Conservation (phyloP, 352 stramenopile species). For the Aphanomyces cochlioides region DNA sequence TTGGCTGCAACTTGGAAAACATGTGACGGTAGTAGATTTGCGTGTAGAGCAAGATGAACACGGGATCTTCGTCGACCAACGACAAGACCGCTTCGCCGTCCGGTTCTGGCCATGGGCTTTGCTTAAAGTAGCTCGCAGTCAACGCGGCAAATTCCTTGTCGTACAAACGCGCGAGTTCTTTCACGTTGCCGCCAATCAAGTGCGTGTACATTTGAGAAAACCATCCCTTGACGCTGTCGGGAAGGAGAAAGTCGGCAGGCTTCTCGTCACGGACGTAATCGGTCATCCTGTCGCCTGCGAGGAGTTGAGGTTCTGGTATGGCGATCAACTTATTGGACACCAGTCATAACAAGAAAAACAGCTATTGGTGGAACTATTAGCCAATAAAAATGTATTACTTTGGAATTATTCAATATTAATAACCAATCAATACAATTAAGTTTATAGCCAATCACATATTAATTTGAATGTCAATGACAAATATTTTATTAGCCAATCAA, state of each 20-base stretch:
- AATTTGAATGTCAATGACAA: too few relatives aligned
- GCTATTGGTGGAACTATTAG: neutral
- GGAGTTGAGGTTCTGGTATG: neutral
- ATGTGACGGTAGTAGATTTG: conserved; percentile 97
- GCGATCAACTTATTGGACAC: conserved; percentile 15
- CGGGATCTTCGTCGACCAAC: conserved; percentile 81
- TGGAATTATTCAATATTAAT: too few relatives aligned
- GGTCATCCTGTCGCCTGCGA: conserved; percentile 19
- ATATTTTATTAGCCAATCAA: too few relatives aligned
- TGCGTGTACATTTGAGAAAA: conserved; percentile 86
- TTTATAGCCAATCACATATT: too few relatives aligned
- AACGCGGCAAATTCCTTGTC: conserved; percentile 85
- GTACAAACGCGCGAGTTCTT: conserved; percentile 82
- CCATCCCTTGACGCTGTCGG: conserved; percentile 85
- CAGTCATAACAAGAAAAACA: neutral
- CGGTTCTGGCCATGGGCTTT: conserved; percentile 90
- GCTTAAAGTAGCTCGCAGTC: conserved; percentile 94
- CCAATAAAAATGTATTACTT: neutral
- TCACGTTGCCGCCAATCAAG: conserved; percentile 74
- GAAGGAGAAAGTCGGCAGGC: conserved; percentile 81
- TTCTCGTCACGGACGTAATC: conserved; percentile 65
- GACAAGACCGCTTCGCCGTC: conserved; percentile 65
- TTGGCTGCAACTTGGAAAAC: conserved; percentile 87
- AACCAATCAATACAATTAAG: too few relatives aligned
- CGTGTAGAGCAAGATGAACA: conserved; percentile 95